Evolutionary conservation across 129 eudicot species (phyloP).

Genomic region (Rutidosis leptorrhynchoides): DNA sequence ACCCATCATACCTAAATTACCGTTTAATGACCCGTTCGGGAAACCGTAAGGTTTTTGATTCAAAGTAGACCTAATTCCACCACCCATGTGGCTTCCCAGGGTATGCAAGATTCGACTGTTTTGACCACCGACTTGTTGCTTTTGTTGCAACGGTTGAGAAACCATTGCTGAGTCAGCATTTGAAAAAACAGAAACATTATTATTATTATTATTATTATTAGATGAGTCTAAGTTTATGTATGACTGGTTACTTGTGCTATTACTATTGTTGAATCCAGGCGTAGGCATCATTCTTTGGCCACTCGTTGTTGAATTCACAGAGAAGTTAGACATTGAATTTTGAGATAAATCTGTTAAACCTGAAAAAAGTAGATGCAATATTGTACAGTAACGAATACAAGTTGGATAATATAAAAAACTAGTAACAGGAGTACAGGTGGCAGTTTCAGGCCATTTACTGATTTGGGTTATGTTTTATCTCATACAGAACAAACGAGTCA

Average conservation of each 20-base stretch:
- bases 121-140: slow-evolving; percentile 69
- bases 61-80: slow-evolving; percentile 72
- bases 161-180: slow-evolving; percentile 53
- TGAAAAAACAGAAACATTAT: slow-evolving; percentile 44
- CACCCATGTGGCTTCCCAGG: slow-evolving; percentile 79
- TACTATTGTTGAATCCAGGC: slow-evolving; percentile 66
- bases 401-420: slow-evolving; percentile 1
- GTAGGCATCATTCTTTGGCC: slow-evolving; percentile 96
- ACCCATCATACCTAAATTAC: slow-evolving; percentile 59
- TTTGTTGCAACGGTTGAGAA: slow-evolving; percentile 66
- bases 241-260: slow-evolving; percentile 43
- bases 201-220: too few relatives aligned
- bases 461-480: background rate
- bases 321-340: slow-evolving; percentile 46
- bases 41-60: slow-evolving; percentile 62
- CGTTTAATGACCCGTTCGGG: slow-evolving; percentile 58
- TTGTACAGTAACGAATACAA: slow-evolving; percentile 8
- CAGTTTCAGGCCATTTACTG: slow-evolving; percentile 7
- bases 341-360: slow-evolving; percentile 52
- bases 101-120: slow-evolving; percentile 78
- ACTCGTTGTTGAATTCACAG: slow-evolving; percentile 39
- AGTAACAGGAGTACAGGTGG: slow-evolving; percentile 18
- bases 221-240: slow-evolving; percentile 51
- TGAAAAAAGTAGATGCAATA: slow-evolving; percentile 32
- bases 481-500: background rate